Evolutionary conservation across 139 green algal genomes (phyloP).

Genomic region (Microglena sp.): DNA sequence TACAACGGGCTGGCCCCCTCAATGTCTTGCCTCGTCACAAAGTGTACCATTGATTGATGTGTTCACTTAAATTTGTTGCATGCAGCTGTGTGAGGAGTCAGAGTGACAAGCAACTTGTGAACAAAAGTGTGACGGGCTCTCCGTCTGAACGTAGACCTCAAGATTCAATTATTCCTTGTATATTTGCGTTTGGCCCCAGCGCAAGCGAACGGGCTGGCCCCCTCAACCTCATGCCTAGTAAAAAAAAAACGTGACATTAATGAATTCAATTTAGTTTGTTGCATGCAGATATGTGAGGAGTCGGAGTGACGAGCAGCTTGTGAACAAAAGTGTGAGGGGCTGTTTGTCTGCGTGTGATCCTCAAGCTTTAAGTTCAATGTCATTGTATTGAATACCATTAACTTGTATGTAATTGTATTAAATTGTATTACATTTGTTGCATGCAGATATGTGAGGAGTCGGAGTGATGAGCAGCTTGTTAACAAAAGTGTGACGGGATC

Average conservation of each 20-base stretch:
- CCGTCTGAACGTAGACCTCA: neutral
- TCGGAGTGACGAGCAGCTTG: conserved; percentile 66
- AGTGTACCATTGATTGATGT: neutral
- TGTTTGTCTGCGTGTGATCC: too few species aligned
- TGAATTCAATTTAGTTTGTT: neutral
- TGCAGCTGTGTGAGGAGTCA: conserved; percentile 68
- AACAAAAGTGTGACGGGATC: neutral
- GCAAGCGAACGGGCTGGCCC: too few species aligned
- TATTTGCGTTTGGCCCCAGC: too few species aligned
- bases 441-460: conserved; percentile 66
- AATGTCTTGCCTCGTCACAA: too few species aligned
- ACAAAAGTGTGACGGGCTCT: neutral
- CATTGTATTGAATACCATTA: too few species aligned
- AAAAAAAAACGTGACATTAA: neutral
- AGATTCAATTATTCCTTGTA: neutral
- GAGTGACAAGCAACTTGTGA: conserved; percentile 62
- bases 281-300: conserved; percentile 64
- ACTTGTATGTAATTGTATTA: neutral
- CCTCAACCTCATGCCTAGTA: too few species aligned
- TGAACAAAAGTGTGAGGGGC: conserved; percentile 6
- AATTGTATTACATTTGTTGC: neutral
- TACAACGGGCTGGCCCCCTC: too few species aligned
- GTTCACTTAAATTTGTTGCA: neutral
- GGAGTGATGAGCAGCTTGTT: conserved; percentile 65
- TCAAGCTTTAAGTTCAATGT: too few species aligned